Evolutionary conservation across 768 basidiomycete genomes (phyloP).

Genomic region (Auricularia cornea): DNA sequence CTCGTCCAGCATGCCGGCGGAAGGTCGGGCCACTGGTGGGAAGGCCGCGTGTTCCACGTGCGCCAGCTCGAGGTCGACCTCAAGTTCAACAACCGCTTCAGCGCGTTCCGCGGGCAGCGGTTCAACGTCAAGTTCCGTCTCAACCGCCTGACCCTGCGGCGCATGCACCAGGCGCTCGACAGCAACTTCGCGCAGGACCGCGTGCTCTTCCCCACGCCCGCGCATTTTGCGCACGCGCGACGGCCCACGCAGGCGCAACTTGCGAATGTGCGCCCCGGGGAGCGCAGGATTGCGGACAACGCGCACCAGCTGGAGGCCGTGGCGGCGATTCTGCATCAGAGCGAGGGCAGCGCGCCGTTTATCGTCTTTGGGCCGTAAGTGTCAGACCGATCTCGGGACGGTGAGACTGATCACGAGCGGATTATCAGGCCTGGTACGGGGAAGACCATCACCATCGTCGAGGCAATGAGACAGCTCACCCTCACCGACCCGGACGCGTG

Average conservation of each 20-base stretch:
- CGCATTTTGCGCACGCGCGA: constrained; percentile 19
- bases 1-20: constrained; percentile 33
- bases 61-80: constrained; percentile 43
- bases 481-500: background rate
- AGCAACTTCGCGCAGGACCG: constrained; percentile 36
- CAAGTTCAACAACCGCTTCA: constrained; percentile 38
- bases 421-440: constrained; percentile 12
- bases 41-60: constrained; percentile 50
- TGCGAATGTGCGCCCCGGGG: constrained; percentile 22
- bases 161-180: constrained; percentile 53
- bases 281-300: constrained; percentile 39
- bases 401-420: too few species aligned
- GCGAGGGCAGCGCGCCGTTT: constrained; percentile 44
- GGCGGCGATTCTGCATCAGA: constrained; percentile 33
- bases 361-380: constrained; percentile 57
- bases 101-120: constrained; percentile 24
- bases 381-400: background rate
- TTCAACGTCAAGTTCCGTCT: constrained; percentile 48
- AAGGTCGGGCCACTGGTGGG: constrained; percentile 40
- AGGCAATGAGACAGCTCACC: constrained; percentile 11
- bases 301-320: constrained; percentile 42
- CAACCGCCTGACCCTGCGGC: constrained; percentile 44
- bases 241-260: constrained; percentile 10
- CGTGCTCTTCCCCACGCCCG: constrained; percentile 39
- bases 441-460: constrained; percentile 13